Evolutionary conservation across 805 yeast species (phyloP), one percentile per base, ranked within the genome.

Genomic region (Nakazawaea sp.): DNA sequence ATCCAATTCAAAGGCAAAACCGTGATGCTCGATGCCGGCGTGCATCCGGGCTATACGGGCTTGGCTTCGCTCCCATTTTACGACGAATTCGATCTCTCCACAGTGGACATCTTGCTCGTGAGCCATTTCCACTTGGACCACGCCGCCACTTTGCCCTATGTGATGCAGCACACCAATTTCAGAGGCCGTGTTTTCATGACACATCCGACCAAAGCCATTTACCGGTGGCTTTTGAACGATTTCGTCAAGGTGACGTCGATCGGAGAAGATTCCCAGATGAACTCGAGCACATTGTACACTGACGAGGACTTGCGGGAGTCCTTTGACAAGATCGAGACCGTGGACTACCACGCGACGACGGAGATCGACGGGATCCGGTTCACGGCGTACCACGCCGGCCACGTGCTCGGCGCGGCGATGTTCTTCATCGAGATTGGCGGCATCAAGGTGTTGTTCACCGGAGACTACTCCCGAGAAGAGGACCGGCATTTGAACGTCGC

Each of bases 371-470:
- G 98, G 36, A 81, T 92, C 40, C 70, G 92, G 52, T 90, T 92
- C 64, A 92, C 98, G 1, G 98, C 98, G 1, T 92, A 82, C 58
- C 99, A 90, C 62, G 99, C 99, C 6, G 99, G 99, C n/a, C 99
- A 92, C 68, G 99, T 92, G 10, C 66, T 92, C 30, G 99, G 99
- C 38, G 97, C 98, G 9, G 96, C 97, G 10, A 92, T 92, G 97
- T 92, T 81, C 58, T 79, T 92, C 46, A 75, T 92, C 33, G 99
- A 92, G 58, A 82, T 92, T 50, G 96, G 96, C 15, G 97, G 97
- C 0, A 63, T 90, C 42, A 84, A 86, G 47, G 70, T 87, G 0
- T 58, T 92, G 35, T 92, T 90, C 55, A 92, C 99, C 0, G 99
- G 99, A 40, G 99, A 92, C 58, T 92, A 86, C 53, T 90, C 97